Conservation (phyloP, 1,139 yeast species). For the Kodamaea suecica region DNA sequence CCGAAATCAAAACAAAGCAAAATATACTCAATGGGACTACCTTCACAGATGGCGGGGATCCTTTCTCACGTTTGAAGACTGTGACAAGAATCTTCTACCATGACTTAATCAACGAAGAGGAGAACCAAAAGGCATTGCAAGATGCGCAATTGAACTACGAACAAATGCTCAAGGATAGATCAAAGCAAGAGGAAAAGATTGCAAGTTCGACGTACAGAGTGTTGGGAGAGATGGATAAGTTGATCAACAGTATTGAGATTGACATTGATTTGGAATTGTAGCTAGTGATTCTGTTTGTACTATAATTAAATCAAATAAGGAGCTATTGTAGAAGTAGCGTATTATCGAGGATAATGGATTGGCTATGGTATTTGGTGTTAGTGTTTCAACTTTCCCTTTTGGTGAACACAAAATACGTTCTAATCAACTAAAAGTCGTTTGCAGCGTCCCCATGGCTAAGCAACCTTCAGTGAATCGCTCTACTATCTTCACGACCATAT, state of each 20-base stretch:
- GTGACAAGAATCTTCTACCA: slow-evolving; percentile 79
- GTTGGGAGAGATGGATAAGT: slow-evolving; percentile 43
- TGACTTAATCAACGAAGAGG: slow-evolving; percentile 38
- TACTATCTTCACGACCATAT: too few relatives aligned
- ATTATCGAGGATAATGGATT: too few relatives aligned
- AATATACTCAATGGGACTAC: slow-evolving; percentile 29
- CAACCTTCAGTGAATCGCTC: too few relatives aligned
- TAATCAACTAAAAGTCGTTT: too few relatives aligned
- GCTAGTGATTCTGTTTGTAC: neutral
- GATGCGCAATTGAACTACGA: slow-evolving; percentile 39
- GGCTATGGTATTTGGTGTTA: too few relatives aligned
- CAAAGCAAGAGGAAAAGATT: slow-evolving; percentile 38
- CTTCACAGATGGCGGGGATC: slow-evolving; percentile 60
- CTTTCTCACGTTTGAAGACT: slow-evolving; percentile 86
- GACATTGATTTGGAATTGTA: slow-evolving; percentile 12
- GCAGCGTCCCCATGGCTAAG: too few relatives aligned
- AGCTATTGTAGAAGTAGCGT: neutral
- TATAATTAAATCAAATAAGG: too few relatives aligned
- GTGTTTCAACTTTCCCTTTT: too few relatives aligned
- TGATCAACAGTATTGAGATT: slow-evolving; percentile 35
- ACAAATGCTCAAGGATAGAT: slow-evolving; percentile 35
- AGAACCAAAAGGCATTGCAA: slow-evolving; percentile 43
- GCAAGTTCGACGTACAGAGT: slow-evolving; percentile 43
- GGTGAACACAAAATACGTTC: too few relatives aligned
- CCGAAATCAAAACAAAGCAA: slow-evolving; percentile 62